A percentile compares a stretch with the other conserved stretches of the same genome.
Conservation (phyloP, 352 stramenopile genomes). For the Phytophthora pistaciae region DNA sequence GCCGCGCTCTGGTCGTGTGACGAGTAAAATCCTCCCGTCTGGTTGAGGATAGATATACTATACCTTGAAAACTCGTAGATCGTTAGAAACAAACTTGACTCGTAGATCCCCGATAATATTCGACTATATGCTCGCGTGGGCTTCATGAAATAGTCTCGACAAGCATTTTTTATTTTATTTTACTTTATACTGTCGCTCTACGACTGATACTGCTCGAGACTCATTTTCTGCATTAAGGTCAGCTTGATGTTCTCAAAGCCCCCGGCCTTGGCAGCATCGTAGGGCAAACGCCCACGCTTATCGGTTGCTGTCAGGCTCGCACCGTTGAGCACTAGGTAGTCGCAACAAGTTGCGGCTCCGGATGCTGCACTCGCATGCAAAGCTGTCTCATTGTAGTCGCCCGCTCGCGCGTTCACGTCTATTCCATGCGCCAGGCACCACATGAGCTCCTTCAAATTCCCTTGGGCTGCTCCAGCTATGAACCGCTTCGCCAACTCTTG, state of each 20-base stretch:
- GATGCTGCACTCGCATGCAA: conserved; percentile 58
- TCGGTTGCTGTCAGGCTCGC: conserved; percentile 70
- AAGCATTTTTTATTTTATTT: too few relatives aligned
- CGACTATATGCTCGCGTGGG: conserved; percentile 4
- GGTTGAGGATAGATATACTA: conserved; percentile 28
- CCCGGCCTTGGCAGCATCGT: conserved; percentile 64
- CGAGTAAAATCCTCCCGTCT: conserved; percentile 53
- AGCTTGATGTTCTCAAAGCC: conserved; percentile 75
- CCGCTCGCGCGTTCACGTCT: conserved; percentile 71
- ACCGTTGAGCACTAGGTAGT: conserved; percentile 86
- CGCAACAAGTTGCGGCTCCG: conserved; percentile 59
- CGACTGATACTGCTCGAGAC: conserved; percentile 68
- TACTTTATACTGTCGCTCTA: conserved; percentile 24
- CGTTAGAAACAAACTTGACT: conserved; percentile 20
- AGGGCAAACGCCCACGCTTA: conserved; percentile 55
- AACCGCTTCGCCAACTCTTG: conserved; percentile 56
- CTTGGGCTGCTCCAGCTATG: conserved; percentile 46
- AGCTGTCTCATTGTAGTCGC: conserved; percentile 59
- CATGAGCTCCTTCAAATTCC: conserved; percentile 71
- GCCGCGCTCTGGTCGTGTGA: conserved; percentile 32
- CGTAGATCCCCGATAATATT: conserved; percentile 28
- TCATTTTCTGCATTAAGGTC: conserved; percentile 79
- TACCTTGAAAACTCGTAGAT: conserved; percentile 12
- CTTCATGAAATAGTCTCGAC: neutral
- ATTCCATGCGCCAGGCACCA: conserved; percentile 84